Evolutionary conservation across 2,329 filamentous ascomycete genomes (phyloP), one percentile per base, ranked within the genome.

Genomic region (Lachnellula occidentalis): DNA sequence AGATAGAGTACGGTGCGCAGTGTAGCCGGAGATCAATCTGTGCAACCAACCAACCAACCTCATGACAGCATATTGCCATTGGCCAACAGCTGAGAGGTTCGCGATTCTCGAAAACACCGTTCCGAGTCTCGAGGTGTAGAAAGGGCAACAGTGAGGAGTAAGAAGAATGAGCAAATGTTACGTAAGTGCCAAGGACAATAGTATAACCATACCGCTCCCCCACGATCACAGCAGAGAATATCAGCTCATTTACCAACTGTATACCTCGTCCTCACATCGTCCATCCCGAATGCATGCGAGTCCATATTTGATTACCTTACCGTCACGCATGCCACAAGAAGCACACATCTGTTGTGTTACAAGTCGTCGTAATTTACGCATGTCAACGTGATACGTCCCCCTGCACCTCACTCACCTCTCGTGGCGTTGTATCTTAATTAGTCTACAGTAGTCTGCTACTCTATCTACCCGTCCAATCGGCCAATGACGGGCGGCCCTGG

Each of bases 1-100:
- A 57, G 56, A 60, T 58, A 60, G 54, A n/a, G n/a, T n/a, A n/a
- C n/a, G n/a, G n/a, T n/a, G n/a, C n/a, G 54, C 51, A 55, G 54
- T 55, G 46, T 37, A 50, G 48, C 58, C 54, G 56, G 14, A 15
- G n/a, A 39, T 39, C 27, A 31, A 9, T 31, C 27, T 11, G 27
- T 22, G 39, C n/a, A n/a, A 19, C 31, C 19, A 39, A 19, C 45
- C 51, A 42, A 51, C 54, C 48, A 50, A 58, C 36, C 22, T 53
- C 43, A 46, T 24, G 17, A 11, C 48, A 24, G 5, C 15, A n/a
- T 22, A 37, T 36, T 31, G 12, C 34, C 24, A 34, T 47, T 19
- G 24, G 34, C 45, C 24, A 15, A 27, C 45, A 47, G 45, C 45
- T n/a, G n/a, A 19, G 17, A 27, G 27, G 27, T 48, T 48, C 24